Percentiles rank a stretch among this genome's conserved stretches.
Conservation (phyloP, 352 stramenopile genomes). For the Globisporangium heterothallicum region DNA sequence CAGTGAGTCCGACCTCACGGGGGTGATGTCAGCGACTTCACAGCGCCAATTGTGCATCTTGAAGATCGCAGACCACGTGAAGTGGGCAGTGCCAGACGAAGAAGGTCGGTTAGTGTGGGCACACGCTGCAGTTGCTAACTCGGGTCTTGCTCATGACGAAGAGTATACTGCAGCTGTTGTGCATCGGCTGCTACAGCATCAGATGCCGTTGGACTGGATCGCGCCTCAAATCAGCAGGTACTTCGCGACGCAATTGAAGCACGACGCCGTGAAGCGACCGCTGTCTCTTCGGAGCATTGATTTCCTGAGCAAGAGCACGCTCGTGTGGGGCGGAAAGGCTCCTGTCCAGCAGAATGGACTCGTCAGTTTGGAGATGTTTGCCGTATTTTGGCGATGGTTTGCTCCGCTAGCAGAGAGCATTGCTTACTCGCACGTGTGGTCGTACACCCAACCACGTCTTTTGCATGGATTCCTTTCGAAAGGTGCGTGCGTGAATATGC, state of each 20-base stretch:
- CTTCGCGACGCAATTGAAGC: conserved; percentile 70
- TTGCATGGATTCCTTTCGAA: conserved; percentile 83
- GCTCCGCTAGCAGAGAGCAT: conserved; percentile 62
- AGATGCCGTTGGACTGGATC: conserved; percentile 56
- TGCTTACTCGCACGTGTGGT: conserved; percentile 48
- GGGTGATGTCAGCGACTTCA: conserved; percentile 20
- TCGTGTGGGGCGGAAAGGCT: conserved; percentile 51
- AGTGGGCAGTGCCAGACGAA: conserved; percentile 30
- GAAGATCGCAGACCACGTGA: conserved; percentile 48
- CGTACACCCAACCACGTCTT: conserved; percentile 67
- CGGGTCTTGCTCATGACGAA: conserved; percentile 11
- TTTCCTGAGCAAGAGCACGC: conserved; percentile 65
- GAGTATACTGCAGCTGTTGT: conserved; percentile 24
- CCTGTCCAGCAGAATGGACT: conserved; percentile 33
- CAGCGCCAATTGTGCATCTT: conserved; percentile 43
- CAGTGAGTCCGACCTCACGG: conserved; percentile 37
- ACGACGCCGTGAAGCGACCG: conserved; percentile 56
- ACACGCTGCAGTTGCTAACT: conserved; percentile 51
- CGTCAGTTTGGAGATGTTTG: conserved; percentile 67
- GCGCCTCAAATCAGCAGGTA: conserved; percentile 68
- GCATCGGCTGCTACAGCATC: conserved; percentile 33
- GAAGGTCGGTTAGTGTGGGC: conserved; percentile 63
- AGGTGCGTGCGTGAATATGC: conserved; percentile 69
- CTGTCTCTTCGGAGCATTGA: conserved; percentile 72
- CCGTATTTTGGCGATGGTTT: conserved; percentile 76